Evolutionary conservation across 1,284 basidiomycete genomes (phyloP), one percentile per base, ranked within the genome.

Genomic region (Ganoderma lucidum): DNA sequence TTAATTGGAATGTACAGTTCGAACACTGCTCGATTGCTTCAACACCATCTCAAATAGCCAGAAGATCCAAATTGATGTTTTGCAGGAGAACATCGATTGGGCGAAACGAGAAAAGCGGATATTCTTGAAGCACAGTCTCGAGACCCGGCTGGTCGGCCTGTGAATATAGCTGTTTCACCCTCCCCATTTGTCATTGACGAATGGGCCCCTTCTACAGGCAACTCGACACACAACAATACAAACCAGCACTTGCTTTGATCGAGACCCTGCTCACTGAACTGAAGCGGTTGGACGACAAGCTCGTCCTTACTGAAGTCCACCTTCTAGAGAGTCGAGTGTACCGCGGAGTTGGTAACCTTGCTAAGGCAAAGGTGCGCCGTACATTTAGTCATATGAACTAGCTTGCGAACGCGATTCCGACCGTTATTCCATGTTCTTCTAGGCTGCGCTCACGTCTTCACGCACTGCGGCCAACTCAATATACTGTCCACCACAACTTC

Each of bases 271-370:
- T 99, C 37, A 93, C 92, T 9, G 97, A 99, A 80, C 88, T 99
- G 59, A 96, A 96, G 82, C 90, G 93, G 58, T 84, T 99, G 30
- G 97, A 99, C 80, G 97, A 99, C 85, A 99, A 99, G 86, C 94
- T 98, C 89, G 95, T 99, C 74, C 86, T 99, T 30, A 98, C 97
- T 2, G 97, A 99, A 80, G 97, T 99, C 0, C 96, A 98, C 77
- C 86, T 99, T 9, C 87, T 99, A 39, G 97, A 99, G 81, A 95
- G 93, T 69, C 85, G 95, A 63, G 96, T 97, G 3, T 96, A 97
- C 76, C 90, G 96, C 70, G 95, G 95, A 0, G 91, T 96, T 67
- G 92, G 93, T n/a, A 99, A 99, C 81, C 83, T 96, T 66, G 87
- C 96, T 8, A 97, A 98, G 78, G 90, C 97, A n/a, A 99, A 98